Evolutionary conservation across 371 early-diverging fungal genomes (phyloP).

Genomic region (Apophysomyces elegans): DNA sequence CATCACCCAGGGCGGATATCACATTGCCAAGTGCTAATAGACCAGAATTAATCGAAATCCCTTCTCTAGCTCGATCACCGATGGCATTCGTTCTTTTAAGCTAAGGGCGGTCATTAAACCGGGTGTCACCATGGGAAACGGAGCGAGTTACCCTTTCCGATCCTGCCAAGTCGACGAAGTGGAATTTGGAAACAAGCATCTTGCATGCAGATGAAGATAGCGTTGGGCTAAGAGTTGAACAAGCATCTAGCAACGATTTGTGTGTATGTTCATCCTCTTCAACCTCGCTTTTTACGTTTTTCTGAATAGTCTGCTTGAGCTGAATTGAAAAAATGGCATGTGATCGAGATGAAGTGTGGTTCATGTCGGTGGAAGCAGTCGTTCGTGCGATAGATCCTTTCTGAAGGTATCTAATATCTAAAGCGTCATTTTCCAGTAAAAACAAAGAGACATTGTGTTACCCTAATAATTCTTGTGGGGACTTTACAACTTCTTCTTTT

Average conservation of each 20-base stretch:
- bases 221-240: background rate
- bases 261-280: background rate
- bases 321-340: conserved; percentile 97
- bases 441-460: conserved; percentile 23
- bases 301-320: conserved; percentile 53
- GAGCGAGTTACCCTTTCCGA: conserved; percentile 68
- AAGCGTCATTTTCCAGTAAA: background rate
- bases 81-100: conserved; percentile 93
- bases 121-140: background rate
- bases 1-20: conserved; percentile 94
- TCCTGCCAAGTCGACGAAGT: conserved; percentile 98
- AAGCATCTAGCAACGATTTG: background rate
- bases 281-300: conserved; percentile 13
- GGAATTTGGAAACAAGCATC: conserved; percentile 74
- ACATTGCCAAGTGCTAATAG: conserved; percentile 98
- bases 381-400: conserved; percentile 86
- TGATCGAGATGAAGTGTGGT: conserved; percentile 91
- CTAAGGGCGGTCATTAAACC: conserved; percentile 26
- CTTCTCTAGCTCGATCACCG: conserved; percentile 96
- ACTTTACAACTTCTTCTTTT: conserved; percentile 74
- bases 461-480: conserved; percentile 76
- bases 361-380: conserved; percentile 97
- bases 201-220: conserved; percentile 14
- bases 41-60: conserved; percentile 97
- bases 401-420: conserved; percentile 49